Base-by-base conservation (phyloP, 192 early-diverging fungal genomes). In the Umbelopsis ramanniana region DNA sequence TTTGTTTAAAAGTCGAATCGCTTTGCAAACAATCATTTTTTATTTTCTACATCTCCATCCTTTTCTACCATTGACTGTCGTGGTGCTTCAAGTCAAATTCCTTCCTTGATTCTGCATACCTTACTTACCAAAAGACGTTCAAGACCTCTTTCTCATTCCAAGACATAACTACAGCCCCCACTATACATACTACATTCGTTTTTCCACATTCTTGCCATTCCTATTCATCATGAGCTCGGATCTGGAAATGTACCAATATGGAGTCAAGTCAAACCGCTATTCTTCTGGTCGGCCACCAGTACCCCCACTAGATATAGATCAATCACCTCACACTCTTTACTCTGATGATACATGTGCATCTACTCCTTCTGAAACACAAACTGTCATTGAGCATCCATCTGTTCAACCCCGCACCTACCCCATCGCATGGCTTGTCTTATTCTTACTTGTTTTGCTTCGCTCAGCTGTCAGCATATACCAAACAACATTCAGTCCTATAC, bases 341-440 rank as follows among this genome's bases (percentile, higher is more conserved):
- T 63, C 57, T 35, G 57, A 63, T 37, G 57, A 63, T 12, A 37
- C 57, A 57, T 57, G 26, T 8, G 57, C 37, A 11, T 63, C 57
- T 29, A n/a, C 57, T 63, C 57, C 57, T 7, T 63, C 57, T 19
- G 57, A 63, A 37, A 63, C 29, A 2, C 57, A 63, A 35, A 63
- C 57, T 17, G 57, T 63, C 33, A 63, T 63, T 63, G 57, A 63
- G 17, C 10, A 38, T n/a, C 19, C 26, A n/a, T 0, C 57, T 3
- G 3, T 35, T 19, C 10, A 29, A 19, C 57, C 57, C 17, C 57
- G 57, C 19, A 79, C 78, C 4, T 79, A 79, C 22, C 78, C 78
- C 26, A 70, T 75, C 46, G 78, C 78, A 46, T 79, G 78, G 78
- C 19, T 79, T 45, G 67, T 68, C 21, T 63, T 79, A 12, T 68